Evolutionary conservation across 352 stramenopile species (phyloP).

Genomic region (Globisporangium solare): DNA sequence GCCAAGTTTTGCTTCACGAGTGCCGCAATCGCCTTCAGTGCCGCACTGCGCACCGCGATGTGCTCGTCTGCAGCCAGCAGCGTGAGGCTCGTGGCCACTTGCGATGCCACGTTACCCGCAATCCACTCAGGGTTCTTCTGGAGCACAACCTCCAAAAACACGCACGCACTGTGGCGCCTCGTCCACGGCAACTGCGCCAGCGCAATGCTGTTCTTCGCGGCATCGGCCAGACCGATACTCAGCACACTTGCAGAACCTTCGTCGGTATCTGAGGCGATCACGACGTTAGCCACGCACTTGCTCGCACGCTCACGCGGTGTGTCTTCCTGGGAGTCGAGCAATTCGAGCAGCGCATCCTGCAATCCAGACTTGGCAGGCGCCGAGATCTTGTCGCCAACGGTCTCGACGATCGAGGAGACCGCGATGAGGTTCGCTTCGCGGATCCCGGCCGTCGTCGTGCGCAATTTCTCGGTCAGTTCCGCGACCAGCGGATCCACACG

Average conservation of each 20-base stretch:
- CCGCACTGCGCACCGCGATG: conserved; percentile 47
- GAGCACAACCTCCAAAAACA: conserved; percentile 54
- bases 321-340: conserved; percentile 67
- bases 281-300: conserved; percentile 60
- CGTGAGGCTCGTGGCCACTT: conserved; percentile 29
- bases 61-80: conserved; percentile 62
- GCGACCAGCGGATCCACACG: conserved; percentile 95
- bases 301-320: conserved; percentile 52
- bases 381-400: conserved; percentile 73
- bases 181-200: conserved; percentile 40
- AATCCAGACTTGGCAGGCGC: conserved; percentile 34
- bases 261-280: conserved; percentile 38
- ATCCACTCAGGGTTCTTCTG: conserved; percentile 37
- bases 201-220: conserved; percentile 10
- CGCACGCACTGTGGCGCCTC: conserved; percentile 57
- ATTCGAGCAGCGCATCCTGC: conserved; percentile 58
- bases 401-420: conserved; percentile 53
- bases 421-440: conserved; percentile 78
- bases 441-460: conserved; percentile 56
- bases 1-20: conserved; percentile 49
- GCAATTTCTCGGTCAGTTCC: conserved; percentile 89
- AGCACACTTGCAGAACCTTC: conserved; percentile 30
- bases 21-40: conserved; percentile 45
- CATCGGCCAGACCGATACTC: conserved; percentile 40
- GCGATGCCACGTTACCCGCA: conserved; percentile 14